phyloP scores from a whole-genome alignment of 352 stramenopile genomes.

The Phytophthora pseudosyringae region DNA sequence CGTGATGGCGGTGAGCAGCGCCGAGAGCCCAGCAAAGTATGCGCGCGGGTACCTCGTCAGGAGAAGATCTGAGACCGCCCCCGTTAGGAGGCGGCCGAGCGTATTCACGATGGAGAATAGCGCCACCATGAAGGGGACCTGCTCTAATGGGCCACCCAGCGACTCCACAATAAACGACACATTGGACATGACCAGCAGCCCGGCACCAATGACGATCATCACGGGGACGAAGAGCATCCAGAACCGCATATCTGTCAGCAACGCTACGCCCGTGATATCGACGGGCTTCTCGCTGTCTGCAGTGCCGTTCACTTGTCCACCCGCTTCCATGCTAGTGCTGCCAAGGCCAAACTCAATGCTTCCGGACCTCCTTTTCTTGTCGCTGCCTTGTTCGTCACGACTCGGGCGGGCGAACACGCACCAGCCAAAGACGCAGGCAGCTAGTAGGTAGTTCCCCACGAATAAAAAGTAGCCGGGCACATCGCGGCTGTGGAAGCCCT shows the following conservation, averaged over 20 bases:
- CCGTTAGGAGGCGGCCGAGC: constrained; percentile 61
- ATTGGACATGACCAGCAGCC: constrained; percentile 85
- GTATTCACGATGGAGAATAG: constrained; percentile 84
- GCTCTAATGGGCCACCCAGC: constrained; percentile 54
- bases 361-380: constrained; percentile 37
- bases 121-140: constrained; percentile 79
- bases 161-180: constrained; percentile 88
- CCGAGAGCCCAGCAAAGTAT: constrained; percentile 56
- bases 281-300: constrained; percentile 27
- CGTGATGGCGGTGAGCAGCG: constrained; percentile 54
- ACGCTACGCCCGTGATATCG: constrained; percentile 64
- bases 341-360: constrained; percentile 56
- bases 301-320: constrained; percentile 27
- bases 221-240: constrained; percentile 82
- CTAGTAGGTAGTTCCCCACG: constrained; percentile 60
- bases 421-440: constrained; percentile 57
- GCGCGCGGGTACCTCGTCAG: constrained; percentile 55
- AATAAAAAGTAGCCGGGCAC: constrained; percentile 82
- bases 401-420: constrained; percentile 46
- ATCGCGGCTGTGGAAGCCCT: constrained; percentile 55
- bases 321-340: constrained; percentile 32
- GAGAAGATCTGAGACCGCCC: constrained; percentile 65
- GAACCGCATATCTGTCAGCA: constrained; percentile 70
- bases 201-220: constrained; percentile 76
- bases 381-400: constrained; percentile 2